Evolutionary conservation across 2,329 filamentous ascomycete species (phyloP), one percentile per base, ranked within the genome.

Genomic region (Hirsutella rhossiliensis): DNA sequence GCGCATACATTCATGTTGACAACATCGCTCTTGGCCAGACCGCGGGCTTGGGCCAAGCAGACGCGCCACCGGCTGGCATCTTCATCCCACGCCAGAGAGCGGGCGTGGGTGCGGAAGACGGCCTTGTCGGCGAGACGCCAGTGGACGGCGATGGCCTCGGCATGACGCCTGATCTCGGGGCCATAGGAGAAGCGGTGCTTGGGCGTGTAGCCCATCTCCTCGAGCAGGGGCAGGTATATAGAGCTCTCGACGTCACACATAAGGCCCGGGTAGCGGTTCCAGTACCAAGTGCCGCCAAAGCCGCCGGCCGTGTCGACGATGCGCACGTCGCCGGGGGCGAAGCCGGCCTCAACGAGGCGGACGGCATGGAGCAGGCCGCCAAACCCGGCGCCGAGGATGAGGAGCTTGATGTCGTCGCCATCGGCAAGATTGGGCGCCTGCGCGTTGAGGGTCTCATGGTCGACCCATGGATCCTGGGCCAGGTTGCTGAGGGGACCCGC

Each of bases 221-320:
- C 76, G 2, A 81, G 64, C 12, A 78, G 57, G 3, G 76, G 76
- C 58, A 80, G 57, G 51, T 81, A 82, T n/a, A 68, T 63, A 50
- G 75, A 79, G 42, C 67, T 66, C 56, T 82, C 78, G 3, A 78
- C 60, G 51, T 82, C 78, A 52, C 76, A 81, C 49, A 65, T 63
- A 7, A 72, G 53, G 0, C 68, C 70, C 0, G 70, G 69, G 45
- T 71, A 75, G 0, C 68, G 57, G 47, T 73, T 72, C 66, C 69
- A 73, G 46, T 69, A 72, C 71, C 71, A 75, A 0, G 68, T 72
- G 11, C 71, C 71, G 4, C 71, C 71, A 23, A 70, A 63, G 4
- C 66, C 68, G 11, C 65, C 67, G 2, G 62, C 67, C 0, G 54
- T 49, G 31, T 72, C 69, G 19, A 68, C 53, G 0, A 71, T 46